Base-by-base conservation (phyloP, 305 asterid species). In the Fraxinus sp. region DNA sequence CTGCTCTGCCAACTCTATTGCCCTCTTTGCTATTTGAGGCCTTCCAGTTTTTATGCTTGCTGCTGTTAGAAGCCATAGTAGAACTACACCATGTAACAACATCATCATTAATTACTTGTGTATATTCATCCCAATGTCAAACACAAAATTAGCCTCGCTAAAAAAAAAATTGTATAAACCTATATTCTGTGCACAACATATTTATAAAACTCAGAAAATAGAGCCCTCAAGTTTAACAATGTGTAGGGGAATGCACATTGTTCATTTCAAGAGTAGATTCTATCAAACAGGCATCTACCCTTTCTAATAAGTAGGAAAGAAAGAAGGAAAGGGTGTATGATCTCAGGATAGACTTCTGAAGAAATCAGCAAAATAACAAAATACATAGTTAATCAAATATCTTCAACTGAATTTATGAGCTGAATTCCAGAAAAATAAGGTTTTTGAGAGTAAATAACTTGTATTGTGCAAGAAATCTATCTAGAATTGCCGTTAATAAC, bases 11-110 rank as follows among this genome's bases (percentile, higher is more conserved):
- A 85, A 59, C 83, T 92, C 94, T 81, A 92, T 92, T 22, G 96
- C 96, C 76, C 83, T 85, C 84, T 90, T 90, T 14, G 94, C 96
- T 3, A 90, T 88, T 36, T 91, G 92, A 24, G 93, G 94, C 86
- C 93, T 81, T 64, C 91, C 91, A 7, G 94, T 89, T 85, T 91
- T 91, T 66, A 91, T 92, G 90, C 93, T 85, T 68, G 96, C 94
- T 55, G 96, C 96, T 78, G 96, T 89, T n/a, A 92, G 88, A 68
- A 92, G 85, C 94, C 96, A 91, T 55, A 92, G 78, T 62, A 92
- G 94, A 49, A 91, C 94, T 92, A 82, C 82, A 49, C 73, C 35
- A 68, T 70, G 59, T 49, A 49, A 49, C 59, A 49, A 14, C 18
- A 14, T 49, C 20, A 41, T 10, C 14, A 41, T 41, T 41, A 13